Base-by-base conservation (phyloP, 75 land plant species). In the Picea sitchensis region DNA sequence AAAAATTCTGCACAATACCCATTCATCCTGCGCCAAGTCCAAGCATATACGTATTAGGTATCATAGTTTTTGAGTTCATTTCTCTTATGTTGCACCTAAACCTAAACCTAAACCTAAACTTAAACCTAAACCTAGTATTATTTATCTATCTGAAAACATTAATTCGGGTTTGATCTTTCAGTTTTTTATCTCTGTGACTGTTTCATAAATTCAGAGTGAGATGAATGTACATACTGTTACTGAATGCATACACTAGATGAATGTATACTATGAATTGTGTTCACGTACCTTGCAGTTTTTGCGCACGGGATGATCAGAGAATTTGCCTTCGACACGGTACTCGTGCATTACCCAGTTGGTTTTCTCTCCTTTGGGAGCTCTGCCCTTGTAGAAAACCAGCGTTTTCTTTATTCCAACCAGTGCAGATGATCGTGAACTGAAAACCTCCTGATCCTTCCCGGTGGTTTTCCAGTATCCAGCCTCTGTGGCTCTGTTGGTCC, bases 1-100 rank as follows among this genome's bases (percentile, higher is more conserved):
- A 82, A 89, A 89, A 60, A 89, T 78, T 47, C 91, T 81, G 83
- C 90, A 89, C 32, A 89, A 90, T n/a, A 87, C 91, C 91, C 91
- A 89, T 65, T 89, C 91, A 56, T 88, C 89, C 82, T 85, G 82
- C 82, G 4, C 44, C 44, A 41, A 41, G 4, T 41, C 44, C 44
- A 41, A 41, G 44, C 0, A 41, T 41, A 41, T 41, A 41, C 44
- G 4, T 4, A 41, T 41, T 41, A 41, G 44, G 44, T 2, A 41
- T 41, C 44, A 41, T 36, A 36, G 38, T 36, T 41, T 41, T 41
- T 41, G 44, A 4, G 44, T 41, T 41, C 44, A 41, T 41, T 0
- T 41, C 44, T 41, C 44, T 41, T 41, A 4, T 41, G 44, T 41
- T 41, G 21, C 64, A 41, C 44, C 44, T 41, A 41, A 41, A 4